A percentile compares a stretch with the other conserved stretches of the same genome.
phyloP scores from a whole-genome alignment of 371 early-diverging fungal species.

The Mucor piriformis region DNA sequence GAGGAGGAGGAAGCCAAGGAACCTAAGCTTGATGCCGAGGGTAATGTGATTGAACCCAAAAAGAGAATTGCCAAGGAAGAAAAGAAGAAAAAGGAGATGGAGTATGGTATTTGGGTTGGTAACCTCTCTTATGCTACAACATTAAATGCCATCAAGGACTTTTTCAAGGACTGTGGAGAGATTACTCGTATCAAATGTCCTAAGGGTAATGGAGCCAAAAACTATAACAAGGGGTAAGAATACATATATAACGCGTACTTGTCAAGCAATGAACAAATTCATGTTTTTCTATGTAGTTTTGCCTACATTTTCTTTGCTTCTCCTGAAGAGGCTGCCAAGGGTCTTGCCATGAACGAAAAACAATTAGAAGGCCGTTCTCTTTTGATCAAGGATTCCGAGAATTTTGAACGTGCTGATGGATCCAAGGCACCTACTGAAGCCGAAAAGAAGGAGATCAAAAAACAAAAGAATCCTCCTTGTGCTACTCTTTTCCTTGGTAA shows the following conservation, averaged over 20 bases:
- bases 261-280: too few relatives aligned
- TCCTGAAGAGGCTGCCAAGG: conserved; percentile 55
- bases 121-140: conserved; percentile 69
- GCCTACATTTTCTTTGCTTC: conserved; percentile 73
- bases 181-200: conserved; percentile 77
- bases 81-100: conserved; percentile 44
- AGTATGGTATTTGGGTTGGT: conserved; percentile 77
- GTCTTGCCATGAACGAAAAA: conserved; percentile 63
- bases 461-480: conserved; percentile 65
- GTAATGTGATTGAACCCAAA: conserved; percentile 31
- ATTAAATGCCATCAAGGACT: conserved; percentile 54
- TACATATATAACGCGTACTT: not conserved
- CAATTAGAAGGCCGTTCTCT: conserved; percentile 64
- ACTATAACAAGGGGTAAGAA: conserved; percentile 56
- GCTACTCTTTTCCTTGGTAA: conserved; percentile 86
- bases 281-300: conserved; percentile 61
- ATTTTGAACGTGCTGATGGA: conserved; percentile 60
- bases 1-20: conserved; percentile 17
- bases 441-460: conserved; percentile 42
- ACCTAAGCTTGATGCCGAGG: conserved; percentile 22
- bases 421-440: conserved; percentile 30
- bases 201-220: conserved; percentile 41
- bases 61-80: conserved; percentile 30
- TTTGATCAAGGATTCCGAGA: conserved; percentile 69
- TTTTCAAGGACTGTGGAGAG: conserved; percentile 60